phyloP scores from a whole-genome alignment of 306 rosid species.

The Arachis hypogaea region DNA sequence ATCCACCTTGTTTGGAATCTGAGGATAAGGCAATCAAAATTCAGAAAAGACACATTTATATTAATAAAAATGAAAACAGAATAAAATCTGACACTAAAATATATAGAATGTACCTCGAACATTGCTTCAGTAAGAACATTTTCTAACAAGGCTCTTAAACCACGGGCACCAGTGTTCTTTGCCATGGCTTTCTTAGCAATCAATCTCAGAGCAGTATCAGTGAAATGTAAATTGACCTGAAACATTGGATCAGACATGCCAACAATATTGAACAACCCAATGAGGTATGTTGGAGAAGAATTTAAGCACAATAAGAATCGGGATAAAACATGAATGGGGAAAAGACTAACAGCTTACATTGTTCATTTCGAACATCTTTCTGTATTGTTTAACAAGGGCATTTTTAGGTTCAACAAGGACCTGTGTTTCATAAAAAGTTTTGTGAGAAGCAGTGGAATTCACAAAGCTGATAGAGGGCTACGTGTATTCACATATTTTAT shows the following conservation, averaged over 20 bases:
- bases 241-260: constrained; percentile 21
- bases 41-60: constrained; percentile 1
- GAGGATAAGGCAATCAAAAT: constrained; percentile 16
- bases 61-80: not conserved
- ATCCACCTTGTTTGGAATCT: constrained; percentile 63
- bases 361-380: constrained; percentile 76
- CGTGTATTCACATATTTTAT: no score
- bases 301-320: constrained; percentile 19
- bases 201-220: constrained; percentile 59
- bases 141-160: constrained; percentile 70
- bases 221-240: constrained; percentile 67
- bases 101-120: constrained; percentile 61
- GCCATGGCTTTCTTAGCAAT: constrained; percentile 73
- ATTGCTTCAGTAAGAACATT: constrained; percentile 69
- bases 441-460: constrained; percentile 22
- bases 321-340: not conserved
- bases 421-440: constrained; percentile 41
- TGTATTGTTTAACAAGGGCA: constrained; percentile 72
- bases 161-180: constrained; percentile 79
- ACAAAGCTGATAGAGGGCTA: not conserved
- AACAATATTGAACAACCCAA: not conserved
- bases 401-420: constrained; percentile 74
- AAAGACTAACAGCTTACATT: constrained; percentile 48
- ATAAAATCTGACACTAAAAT: not conserved
- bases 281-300: constrained; percentile 7